Base-by-base conservation (phyloP, 768 basidiomycete species). In the Mycena metata region DNA sequence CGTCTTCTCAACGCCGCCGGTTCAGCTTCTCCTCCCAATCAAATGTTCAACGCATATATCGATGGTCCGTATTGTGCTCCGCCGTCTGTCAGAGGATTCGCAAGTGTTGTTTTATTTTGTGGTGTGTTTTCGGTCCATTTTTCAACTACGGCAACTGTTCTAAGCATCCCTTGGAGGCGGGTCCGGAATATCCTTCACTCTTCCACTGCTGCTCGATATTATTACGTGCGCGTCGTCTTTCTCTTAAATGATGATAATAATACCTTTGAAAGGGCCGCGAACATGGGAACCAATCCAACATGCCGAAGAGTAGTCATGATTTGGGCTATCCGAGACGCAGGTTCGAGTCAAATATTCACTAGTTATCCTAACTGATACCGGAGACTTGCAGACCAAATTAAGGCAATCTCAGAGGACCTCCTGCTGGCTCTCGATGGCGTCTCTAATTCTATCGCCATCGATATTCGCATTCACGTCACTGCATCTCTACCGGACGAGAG, bases 61-160 rank as follows among this genome's bases (percentile, higher is more conserved):
- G 88, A 89, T 45, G 88, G 88, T 10, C 88, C 88, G 4, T 89
- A 88, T 60, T 88, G 86, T 1, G 65, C 67, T 4, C 76, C 80
- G 0, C 82, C 83, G 1, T 74, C 82, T 59, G 66, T 86, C 46
- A 69, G 73, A 15, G 69, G 72, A 13, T 84, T 82, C 60, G 79
- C 84, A 19, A 83, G 82, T 12, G 80, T 81, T 0, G 76, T 88
- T 7, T 76, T 88, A 15, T 75, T 89, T 47, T 81, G 84, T 39
- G 87, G 86, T 85, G 45, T 23, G 72, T 70, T 30, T 56, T 41
- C 39, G 3, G 23, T 16, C 19, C 15, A 21, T 26, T 16, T 17
- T 64, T 1, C 15, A 30, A 30, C 3, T 30, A 30, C 12, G 21
- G 23, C 12, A 16, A 42, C 7, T 8, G 5, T 26, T 45, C 23